Conservation (phyloP, 352 stramenopile species). For the Phytophthora cryptogea region DNA sequence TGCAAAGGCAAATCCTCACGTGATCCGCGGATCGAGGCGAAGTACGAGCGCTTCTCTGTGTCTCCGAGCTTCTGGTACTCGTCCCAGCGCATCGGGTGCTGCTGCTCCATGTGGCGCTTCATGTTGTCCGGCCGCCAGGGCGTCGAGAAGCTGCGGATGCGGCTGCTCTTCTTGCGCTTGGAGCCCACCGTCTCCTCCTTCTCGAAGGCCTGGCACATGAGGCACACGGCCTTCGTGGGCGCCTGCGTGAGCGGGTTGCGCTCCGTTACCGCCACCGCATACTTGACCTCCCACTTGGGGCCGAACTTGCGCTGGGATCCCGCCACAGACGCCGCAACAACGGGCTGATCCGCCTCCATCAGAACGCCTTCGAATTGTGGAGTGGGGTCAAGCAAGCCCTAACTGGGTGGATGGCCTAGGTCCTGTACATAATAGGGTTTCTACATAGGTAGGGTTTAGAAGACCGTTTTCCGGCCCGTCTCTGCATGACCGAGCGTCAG, state of each 20-base stretch:
- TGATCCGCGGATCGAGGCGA: constrained; percentile 1
- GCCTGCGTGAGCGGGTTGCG: constrained; percentile 23
- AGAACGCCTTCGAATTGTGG: not conserved
- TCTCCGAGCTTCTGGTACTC: constrained; percentile 33
- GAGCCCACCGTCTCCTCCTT: constrained; percentile 27
- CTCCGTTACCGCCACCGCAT: constrained; percentile 30
- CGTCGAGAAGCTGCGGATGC: constrained; percentile 31
- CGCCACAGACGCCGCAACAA: not conserved
- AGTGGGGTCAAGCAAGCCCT: too few relatives aligned
- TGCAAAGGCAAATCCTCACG: constrained; percentile 5
- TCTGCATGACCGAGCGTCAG: constrained; percentile 7
- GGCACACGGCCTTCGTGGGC: constrained; percentile 28
- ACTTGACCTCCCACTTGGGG: constrained; percentile 34
- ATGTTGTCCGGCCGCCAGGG: constrained; percentile 44
- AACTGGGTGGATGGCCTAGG: too few relatives aligned
- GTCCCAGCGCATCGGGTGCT: constrained; percentile 31
- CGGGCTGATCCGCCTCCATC: not conserved
- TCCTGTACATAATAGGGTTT: not conserved
- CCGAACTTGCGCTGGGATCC: constrained; percentile 31
- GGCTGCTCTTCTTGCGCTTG: constrained; percentile 41
- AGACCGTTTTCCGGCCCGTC: not conserved
- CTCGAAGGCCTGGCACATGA: constrained; percentile 38
- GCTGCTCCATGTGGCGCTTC: constrained; percentile 40
- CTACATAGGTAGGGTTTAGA: not conserved
- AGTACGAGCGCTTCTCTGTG: constrained; percentile 29